Evolutionary conservation across 345 rosid species (phyloP).

Genomic region (Raphanus sativus): DNA sequence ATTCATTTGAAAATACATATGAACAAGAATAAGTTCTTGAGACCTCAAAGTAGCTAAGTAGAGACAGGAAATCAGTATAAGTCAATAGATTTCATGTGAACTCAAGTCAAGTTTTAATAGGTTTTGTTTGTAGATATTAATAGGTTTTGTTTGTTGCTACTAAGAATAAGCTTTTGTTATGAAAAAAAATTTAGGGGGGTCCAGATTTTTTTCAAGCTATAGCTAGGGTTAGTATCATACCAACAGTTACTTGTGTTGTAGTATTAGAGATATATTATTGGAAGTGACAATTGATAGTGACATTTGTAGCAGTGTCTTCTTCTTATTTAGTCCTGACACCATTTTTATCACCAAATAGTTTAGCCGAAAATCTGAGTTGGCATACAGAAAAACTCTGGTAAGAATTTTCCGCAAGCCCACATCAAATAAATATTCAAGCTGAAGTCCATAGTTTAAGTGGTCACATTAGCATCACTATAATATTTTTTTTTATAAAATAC

Average conservation of each 20-base stretch:
- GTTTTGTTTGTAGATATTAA: slow-evolving; percentile 15
- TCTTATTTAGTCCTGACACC: slow-evolving; percentile 10
- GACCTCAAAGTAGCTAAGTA: slow-evolving; percentile 19
- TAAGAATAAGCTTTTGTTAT: slow-evolving; percentile 17
- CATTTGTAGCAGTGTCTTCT: slow-evolving; percentile 34
- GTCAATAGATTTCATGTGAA: slow-evolving; percentile 33
- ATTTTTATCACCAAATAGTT: background rate
- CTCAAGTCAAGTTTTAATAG: slow-evolving; percentile 30
- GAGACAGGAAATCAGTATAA: slow-evolving; percentile 25
- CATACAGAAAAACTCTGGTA: background rate
- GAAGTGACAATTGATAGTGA: slow-evolving; percentile 61
- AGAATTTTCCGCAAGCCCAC: background rate
- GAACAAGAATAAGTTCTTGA: slow-evolving; percentile 15
- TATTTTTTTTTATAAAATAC: too few relatives aligned
- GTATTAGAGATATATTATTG: slow-evolving; percentile 24
- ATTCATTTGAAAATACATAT: background rate
- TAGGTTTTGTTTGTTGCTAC: too few relatives aligned
- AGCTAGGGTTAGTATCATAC: slow-evolving; percentile 41
- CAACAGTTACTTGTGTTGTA: slow-evolving; percentile 38
- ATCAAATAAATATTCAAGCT: background rate
- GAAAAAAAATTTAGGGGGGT: slow-evolving; percentile 7
- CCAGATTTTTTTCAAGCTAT: slow-evolving; percentile 34
- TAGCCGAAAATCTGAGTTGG: background rate
- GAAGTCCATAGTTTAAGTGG: background rate
- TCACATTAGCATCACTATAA: background rate